phyloP scores from a whole-genome alignment of 1,284 basidiomycete genomes.

The Mrakiaceae sp. region DNA sequence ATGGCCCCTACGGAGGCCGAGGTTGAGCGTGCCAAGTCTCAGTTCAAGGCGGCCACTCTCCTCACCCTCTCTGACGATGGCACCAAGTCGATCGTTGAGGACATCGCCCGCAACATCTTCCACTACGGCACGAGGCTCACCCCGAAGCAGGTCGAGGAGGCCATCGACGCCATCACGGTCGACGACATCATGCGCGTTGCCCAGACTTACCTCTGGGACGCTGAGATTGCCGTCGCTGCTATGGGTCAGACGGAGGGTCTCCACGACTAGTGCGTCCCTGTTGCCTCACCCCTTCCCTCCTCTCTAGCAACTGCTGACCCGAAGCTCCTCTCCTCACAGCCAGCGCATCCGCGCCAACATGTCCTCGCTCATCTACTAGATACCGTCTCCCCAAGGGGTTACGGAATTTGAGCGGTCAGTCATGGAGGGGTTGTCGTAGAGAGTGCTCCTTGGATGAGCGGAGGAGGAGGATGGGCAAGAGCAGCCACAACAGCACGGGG shows the following conservation, averaged over 20 bases:
- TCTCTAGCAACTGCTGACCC: slow-evolving; percentile 32
- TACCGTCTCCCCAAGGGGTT: background rate
- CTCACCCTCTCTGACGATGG: slow-evolving; percentile 69
- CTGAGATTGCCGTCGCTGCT: slow-evolving; percentile 58
- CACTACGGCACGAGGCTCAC: slow-evolving; percentile 83
- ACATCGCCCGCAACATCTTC: slow-evolving; percentile 93
- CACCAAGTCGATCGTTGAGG: slow-evolving; percentile 91
- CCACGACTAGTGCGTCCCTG: slow-evolving; percentile 33
- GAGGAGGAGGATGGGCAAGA: too few relatives aligned
- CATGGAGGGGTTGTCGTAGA: too few relatives aligned
- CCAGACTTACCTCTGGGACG: slow-evolving; percentile 14
- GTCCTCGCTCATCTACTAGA: slow-evolving; percentile 32
- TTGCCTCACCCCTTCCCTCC: slow-evolving; percentile 47
- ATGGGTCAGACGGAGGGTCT: slow-evolving; percentile 81
- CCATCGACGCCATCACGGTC: slow-evolving; percentile 75
- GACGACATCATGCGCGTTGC: slow-evolving; percentile 69
- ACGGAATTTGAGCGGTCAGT: too few relatives aligned
- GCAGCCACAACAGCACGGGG: too few relatives aligned
- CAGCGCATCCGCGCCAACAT: slow-evolving; percentile 25
- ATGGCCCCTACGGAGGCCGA: slow-evolving; percentile 72
- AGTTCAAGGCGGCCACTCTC: slow-evolving; percentile 88
- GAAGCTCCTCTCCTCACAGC: slow-evolving; percentile 31
- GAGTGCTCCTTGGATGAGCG: too few relatives aligned
- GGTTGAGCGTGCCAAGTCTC: slow-evolving; percentile 94
- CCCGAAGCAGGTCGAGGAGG: slow-evolving; percentile 86